phyloP scores from a whole-genome alignment of 2,329 filamentous ascomycete genomes.

The Pestalotiopsis sp. region DNA sequence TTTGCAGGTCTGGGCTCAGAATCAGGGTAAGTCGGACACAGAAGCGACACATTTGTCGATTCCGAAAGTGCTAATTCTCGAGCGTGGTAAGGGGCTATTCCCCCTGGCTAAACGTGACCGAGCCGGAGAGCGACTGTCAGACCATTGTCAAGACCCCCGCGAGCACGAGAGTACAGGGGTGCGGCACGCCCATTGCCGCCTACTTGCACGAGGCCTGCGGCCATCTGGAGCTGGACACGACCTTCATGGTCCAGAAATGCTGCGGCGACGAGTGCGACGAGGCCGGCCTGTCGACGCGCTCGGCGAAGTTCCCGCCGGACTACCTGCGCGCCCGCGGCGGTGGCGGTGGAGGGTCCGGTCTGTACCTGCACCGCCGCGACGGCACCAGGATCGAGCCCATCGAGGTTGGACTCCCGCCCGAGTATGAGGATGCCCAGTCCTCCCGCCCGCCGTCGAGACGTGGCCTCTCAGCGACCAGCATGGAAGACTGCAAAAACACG shows the following conservation, averaged over 20 bases:
- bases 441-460: not conserved
- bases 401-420: not conserved
- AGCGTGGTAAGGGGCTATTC: not conserved
- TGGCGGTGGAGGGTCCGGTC: not conserved
- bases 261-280: slow-evolving; percentile 10
- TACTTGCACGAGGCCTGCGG: not conserved
- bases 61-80: not conserved
- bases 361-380: not conserved
- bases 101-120: not conserved
- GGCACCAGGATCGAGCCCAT: slow-evolving; percentile 11
- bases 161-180: not conserved
- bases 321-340: not conserved
- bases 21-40: not conserved
- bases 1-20: not conserved
- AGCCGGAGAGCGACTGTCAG: not conserved
- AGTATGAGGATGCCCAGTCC: not conserved
- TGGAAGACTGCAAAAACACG: not conserved
- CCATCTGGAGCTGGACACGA: slow-evolving; percentile 6
- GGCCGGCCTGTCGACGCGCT: not conserved
- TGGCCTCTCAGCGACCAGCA: not conserved
- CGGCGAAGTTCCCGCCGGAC: not conserved
- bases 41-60: not conserved
- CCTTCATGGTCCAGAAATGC: slow-evolving; percentile 14
- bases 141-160: not conserved
- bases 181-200: not conserved